phyloP scores from a whole-genome alignment of 495 filamentous ascomycete species.

The Hyaloscypha bicolor region DNA sequence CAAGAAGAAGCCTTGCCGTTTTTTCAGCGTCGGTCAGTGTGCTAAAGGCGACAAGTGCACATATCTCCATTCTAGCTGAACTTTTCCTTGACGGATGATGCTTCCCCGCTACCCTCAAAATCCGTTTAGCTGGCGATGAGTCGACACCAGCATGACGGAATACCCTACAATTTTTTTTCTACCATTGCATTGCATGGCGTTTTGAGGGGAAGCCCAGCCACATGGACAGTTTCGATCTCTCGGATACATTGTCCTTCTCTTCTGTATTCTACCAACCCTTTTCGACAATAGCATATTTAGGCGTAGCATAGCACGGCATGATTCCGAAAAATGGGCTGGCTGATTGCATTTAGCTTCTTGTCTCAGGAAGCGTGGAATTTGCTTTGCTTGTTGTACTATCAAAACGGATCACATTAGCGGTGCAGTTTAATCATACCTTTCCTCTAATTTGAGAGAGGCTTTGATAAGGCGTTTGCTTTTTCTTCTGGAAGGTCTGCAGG shows the following conservation, averaged over 20 bases:
- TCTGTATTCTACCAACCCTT: slow-evolving; percentile 15
- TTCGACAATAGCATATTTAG: slow-evolving; percentile 1
- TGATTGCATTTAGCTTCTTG: slow-evolving; percentile 5
- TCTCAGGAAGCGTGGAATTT: background rate
- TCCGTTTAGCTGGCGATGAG: no score
- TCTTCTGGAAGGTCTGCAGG: background rate
- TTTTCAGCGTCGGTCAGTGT: slow-evolving; percentile 79
- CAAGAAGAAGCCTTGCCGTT: slow-evolving; percentile 67
- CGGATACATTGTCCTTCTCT: slow-evolving; percentile 13
- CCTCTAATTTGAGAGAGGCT: background rate
- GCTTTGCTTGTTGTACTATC: slow-evolving; percentile 16
- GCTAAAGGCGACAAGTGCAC: slow-evolving; percentile 84
- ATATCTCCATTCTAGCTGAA: slow-evolving; percentile 63
- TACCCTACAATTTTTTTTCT: background rate
- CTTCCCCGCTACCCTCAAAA: no score
- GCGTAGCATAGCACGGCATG: slow-evolving; percentile 6
- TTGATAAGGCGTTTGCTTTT: background rate
- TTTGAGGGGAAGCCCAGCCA: slow-evolving; percentile 12
- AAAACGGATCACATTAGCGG: slow-evolving; percentile 18
- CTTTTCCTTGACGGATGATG: background rate
- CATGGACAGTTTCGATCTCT: background rate
- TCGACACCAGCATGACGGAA: background rate
- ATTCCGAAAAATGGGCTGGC: background rate
- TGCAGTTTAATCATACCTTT: slow-evolving; percentile 15
- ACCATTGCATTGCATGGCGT: slow-evolving; percentile 13